phyloP scores from a whole-genome alignment of 495 filamentous ascomycete species.

The Aspergillus saccharolyticus region DNA sequence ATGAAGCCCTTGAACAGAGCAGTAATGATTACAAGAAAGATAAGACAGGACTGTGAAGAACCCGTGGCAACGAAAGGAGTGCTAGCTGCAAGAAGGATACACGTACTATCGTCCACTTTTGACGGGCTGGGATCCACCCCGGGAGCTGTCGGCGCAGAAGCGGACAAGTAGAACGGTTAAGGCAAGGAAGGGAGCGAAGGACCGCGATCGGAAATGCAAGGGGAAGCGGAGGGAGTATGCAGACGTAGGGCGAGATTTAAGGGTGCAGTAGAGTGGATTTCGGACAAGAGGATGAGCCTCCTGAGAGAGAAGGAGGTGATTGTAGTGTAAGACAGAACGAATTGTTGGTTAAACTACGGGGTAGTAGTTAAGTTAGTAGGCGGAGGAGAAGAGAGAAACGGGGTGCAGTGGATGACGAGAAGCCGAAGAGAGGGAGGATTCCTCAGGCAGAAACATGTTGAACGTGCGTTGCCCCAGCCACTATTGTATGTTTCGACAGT shows the following conservation, averaged over 20 bases:
- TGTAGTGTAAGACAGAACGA: background rate
- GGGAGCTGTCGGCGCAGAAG: background rate
- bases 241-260: background rate
- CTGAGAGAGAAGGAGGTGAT: background rate
- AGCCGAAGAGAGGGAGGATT: background rate
- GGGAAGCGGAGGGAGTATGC: background rate
- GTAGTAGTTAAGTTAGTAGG: too few relatives aligned
- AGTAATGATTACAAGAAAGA: background rate
- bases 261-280: background rate
- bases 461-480: background rate
- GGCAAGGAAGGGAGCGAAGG: background rate
- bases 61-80: conserved; percentile 4
- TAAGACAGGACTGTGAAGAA: background rate
- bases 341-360: too few relatives aligned
- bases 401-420: too few relatives aligned
- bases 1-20: background rate
- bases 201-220: background rate
- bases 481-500: background rate
- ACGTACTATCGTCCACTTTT: conserved; percentile 1
- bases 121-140: conserved; percentile 2
- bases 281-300: background rate
- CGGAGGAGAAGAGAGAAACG: background rate
- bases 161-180: background rate
- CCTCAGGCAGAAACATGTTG: background rate
- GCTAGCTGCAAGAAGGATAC: background rate